phyloP scores from a whole-genome alignment of 1,284 basidiomycete species.

The Papiliotrema flavescens region DNA sequence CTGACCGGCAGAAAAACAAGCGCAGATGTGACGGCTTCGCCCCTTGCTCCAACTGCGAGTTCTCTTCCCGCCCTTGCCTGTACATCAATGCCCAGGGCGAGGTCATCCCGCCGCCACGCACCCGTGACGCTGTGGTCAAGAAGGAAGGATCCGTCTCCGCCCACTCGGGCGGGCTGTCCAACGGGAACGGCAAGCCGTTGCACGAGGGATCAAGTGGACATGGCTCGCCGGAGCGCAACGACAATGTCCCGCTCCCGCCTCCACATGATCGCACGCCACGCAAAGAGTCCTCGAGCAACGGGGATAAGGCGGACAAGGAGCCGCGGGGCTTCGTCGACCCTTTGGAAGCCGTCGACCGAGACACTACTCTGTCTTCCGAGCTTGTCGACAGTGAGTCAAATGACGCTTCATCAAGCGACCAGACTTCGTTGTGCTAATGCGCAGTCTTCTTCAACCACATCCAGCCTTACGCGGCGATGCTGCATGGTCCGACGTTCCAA shows the following conservation, averaged over 20 bases:
- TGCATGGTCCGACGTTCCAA: conserved; percentile 50
- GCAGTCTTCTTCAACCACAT: conserved; percentile 48
- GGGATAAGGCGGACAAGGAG: not conserved
- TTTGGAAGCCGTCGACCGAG: conserved; percentile 37
- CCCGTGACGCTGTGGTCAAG: conserved; percentile 32
- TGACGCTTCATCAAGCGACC: no score
- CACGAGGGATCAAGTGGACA: not conserved
- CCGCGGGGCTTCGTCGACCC: not conserved
- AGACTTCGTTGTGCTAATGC: conserved; percentile 2
- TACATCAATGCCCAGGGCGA: conserved; percentile 50
- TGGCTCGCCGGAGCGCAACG: conserved; percentile 1
- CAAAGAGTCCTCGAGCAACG: not conserved
- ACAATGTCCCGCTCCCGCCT: not conserved
- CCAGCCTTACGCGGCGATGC: conserved; percentile 47
- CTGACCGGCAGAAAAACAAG: conserved; percentile 49
- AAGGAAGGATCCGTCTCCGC: not conserved
- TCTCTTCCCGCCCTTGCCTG: conserved; percentile 49
- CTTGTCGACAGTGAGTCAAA: conserved; percentile 37
- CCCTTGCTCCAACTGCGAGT: conserved; percentile 54
- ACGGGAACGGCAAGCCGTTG: not conserved
- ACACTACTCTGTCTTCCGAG: conserved; percentile 35
- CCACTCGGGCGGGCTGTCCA: not conserved
- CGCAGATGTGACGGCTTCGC: conserved; percentile 53
- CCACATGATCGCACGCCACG: conserved; percentile 1
- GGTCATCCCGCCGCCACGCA: conserved; percentile 46